A percentile compares a stretch with the other conserved stretches of the same genome.
Conservation (phyloP, 2,329 filamentous ascomycete genomes). For the Lachnellula cervina region DNA sequence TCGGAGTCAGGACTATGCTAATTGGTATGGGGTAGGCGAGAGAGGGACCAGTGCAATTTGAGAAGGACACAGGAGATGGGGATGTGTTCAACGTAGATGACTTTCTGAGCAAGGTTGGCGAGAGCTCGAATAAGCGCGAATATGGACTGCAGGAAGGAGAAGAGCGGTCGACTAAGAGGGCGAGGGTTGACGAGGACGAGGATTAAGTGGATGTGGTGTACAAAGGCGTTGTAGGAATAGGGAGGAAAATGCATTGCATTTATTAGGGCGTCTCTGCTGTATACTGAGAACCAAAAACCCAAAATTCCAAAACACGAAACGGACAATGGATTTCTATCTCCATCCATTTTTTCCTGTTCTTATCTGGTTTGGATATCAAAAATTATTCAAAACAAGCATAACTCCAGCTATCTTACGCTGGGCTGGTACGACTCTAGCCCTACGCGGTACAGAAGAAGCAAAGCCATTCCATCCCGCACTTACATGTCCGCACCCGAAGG, state of each 20-base stretch:
- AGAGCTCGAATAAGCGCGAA: conserved; percentile 62
- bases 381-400: no score
- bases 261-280: not conserved
- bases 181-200: conserved; percentile 70
- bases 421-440: no score
- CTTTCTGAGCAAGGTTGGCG: conserved; percentile 75
- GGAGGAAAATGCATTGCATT: not conserved
- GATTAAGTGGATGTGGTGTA: conserved; percentile 15
- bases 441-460: no score
- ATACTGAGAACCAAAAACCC: no score
- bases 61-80: conserved; percentile 72
- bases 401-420: no score
- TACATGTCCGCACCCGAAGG: not conserved
- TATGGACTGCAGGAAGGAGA: conserved; percentile 70
- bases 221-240: not conserved
- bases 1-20: conserved; percentile 6
- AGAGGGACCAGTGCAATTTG: conserved; percentile 92
- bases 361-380: no score
- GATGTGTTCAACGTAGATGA: conserved; percentile 95
- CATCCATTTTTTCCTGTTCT: no score
- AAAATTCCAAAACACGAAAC: no score
- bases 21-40: conserved; percentile 49
- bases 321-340: no score
- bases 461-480: not conserved
- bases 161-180: conserved; percentile 59